These are phyloP conservation scores for Phytophthora crassamura DNA, from an alignment of 352 stramenopile genomes.

Conservation along the genomic window DNA sequence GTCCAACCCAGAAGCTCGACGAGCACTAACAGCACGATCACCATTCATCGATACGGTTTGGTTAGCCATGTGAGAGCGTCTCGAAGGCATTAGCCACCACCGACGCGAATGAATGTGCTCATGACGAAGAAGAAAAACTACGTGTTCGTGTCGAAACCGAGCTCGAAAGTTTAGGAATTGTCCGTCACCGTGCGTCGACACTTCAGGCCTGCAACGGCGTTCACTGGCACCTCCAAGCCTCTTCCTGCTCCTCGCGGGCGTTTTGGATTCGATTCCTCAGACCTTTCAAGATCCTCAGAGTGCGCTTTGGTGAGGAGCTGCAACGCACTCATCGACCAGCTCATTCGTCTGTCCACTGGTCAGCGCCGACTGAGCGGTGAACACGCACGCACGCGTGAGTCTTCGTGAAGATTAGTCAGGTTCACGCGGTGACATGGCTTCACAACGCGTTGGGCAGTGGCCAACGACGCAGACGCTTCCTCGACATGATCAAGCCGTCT, in stretches of 20 bases:
- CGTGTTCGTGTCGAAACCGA: slow-evolving; percentile 12
- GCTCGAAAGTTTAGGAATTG: too few relatives aligned
- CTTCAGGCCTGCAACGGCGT: slow-evolving; percentile 7
- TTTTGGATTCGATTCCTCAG: too few relatives aligned
- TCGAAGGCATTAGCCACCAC: slow-evolving; percentile 3
- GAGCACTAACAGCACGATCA: background rate
- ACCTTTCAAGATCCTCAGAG: background rate
- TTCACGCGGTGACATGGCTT: slow-evolving; percentile 12
- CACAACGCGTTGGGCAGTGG: slow-evolving; percentile 1
- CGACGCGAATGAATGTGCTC: slow-evolving; percentile 22
- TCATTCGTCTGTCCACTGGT: slow-evolving; percentile 31
- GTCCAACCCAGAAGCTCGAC: slow-evolving; percentile 22
- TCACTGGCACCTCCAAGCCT: slow-evolving; percentile 16
- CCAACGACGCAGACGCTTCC: too few relatives aligned
- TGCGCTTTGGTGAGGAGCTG: background rate
- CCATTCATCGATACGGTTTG: background rate
- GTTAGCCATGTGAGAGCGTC: slow-evolving; percentile 20
- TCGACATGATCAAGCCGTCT: slow-evolving; percentile 28
- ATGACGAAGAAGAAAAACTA: background rate
- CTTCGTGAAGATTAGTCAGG: slow-evolving; percentile 5
- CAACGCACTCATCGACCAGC: slow-evolving; percentile 1
- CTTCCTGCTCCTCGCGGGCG: background rate
- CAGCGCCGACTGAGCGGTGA: slow-evolving; percentile 14
- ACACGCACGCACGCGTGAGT: slow-evolving; percentile 22
- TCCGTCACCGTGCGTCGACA: background rate